Conservation (phyloP, 225 moss, liverwort and hornwort species). For the Sphagnum contortum region DNA sequence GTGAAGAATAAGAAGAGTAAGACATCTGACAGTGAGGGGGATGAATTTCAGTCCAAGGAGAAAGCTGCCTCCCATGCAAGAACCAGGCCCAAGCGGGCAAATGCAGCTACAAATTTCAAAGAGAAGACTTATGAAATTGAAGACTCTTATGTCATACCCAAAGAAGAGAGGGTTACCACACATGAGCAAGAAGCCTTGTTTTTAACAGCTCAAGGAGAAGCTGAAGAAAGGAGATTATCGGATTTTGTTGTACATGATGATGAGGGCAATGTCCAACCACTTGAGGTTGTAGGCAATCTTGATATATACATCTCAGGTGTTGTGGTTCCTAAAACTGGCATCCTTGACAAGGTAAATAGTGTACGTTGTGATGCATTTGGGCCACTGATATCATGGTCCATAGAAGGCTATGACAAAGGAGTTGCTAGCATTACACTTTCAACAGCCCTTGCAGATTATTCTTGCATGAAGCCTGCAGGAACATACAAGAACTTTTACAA, state of each 20-base stretch:
- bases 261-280: constrained; percentile 29
- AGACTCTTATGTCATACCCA: constrained; percentile 27
- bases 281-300: constrained; percentile 38
- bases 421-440: constrained; percentile 47
- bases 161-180: constrained; percentile 53
- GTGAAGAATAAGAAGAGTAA: constrained; percentile 21
- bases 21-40: constrained; percentile 10
- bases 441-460: constrained; percentile 62
- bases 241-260: constrained; percentile 71
- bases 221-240: constrained; percentile 47
- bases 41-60: neutral
- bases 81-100: constrained; percentile 61
- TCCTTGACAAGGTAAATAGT: constrained; percentile 43
- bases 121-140: constrained; percentile 40
- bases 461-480: constrained; percentile 51
- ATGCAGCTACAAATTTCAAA: constrained; percentile 61
- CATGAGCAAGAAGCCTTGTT: constrained; percentile 66
- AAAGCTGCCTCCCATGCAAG: constrained; percentile 3
- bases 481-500: constrained; percentile 61
- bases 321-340: constrained; percentile 30
- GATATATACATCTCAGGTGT: constrained; percentile 49
- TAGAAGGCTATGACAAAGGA: constrained; percentile 81
- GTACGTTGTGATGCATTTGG: constrained; percentile 58
- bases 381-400: constrained; percentile 62
- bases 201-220: constrained; percentile 48